phyloP scores from a whole-genome alignment of 1,284 basidiomycete genomes.

The Trametes polyzona region DNA sequence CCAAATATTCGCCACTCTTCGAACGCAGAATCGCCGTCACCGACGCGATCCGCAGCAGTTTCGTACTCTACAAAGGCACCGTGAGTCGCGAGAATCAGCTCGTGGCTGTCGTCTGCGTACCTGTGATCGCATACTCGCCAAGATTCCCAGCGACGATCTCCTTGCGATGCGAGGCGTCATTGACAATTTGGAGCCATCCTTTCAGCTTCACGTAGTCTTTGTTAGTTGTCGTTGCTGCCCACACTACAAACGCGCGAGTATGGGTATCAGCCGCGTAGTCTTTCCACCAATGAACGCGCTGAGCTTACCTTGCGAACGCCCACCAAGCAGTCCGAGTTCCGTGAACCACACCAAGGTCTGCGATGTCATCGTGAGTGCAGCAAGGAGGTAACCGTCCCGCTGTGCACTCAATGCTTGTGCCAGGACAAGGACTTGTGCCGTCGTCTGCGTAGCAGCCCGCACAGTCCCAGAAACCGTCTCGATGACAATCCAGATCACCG shows the following conservation, averaged over 20 bases:
- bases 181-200: slow-evolving; percentile 61
- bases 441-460: slow-evolving; percentile 51
- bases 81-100: not conserved
- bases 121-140: slow-evolving; percentile 51
- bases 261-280: not conserved
- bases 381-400: slow-evolving; percentile 62
- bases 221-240: slow-evolving; percentile 74
- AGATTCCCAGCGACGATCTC: slow-evolving; percentile 75
- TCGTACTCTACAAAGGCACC: slow-evolving; percentile 1
- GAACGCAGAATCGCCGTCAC: slow-evolving; percentile 1
- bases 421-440: slow-evolving; percentile 66
- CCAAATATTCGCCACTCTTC: slow-evolving; percentile 5
- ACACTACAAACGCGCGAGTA: slow-evolving; percentile 46
- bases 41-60: not conserved
- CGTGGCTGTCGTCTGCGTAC: slow-evolving; percentile 37
- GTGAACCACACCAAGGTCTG: slow-evolving; percentile 24
- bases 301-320: not conserved
- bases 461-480: slow-evolving; percentile 44
- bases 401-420: slow-evolving; percentile 58
- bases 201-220: slow-evolving; percentile 62
- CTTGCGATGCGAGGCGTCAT: slow-evolving; percentile 58
- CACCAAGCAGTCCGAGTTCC: not conserved
- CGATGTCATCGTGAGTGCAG: slow-evolving; percentile 50
- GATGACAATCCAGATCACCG: slow-evolving; percentile 63
- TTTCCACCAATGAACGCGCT: not conserved